These are phyloP conservation scores for Sporothrix brunneoviolacea DNA, from an alignment of 2,329 filamentous ascomycete species.

Conservation along the genomic window DNA sequence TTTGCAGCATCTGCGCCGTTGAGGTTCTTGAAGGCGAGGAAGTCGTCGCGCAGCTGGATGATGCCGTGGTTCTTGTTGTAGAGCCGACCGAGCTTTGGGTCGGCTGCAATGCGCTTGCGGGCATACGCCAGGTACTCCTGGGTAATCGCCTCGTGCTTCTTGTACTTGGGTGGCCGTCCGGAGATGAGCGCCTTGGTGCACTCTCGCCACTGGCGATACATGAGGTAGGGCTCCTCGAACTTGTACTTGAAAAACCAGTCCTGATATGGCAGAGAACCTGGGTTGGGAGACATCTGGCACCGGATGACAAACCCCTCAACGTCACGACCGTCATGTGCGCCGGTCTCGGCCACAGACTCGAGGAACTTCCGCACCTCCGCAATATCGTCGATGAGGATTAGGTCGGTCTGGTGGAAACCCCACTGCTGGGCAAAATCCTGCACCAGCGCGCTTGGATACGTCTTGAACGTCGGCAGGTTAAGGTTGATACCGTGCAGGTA, in stretches of 20 bases:
- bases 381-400: conserved; percentile 70
- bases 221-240: conserved; percentile 96
- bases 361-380: conserved; percentile 71
- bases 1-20: conserved; percentile 86
- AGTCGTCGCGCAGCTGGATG: conserved; percentile 82
- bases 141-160: conserved; percentile 84
- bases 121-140: conserved; percentile 85
- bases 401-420: conserved; percentile 87
- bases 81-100: conserved; percentile 59
- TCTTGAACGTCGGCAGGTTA: conserved; percentile 87
- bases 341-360: conserved; percentile 77
- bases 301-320: conserved; percentile 96
- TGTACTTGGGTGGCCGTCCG: conserved; percentile 66
- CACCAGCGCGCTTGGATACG: conserved; percentile 75
- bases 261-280: conserved; percentile 49
- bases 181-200: conserved; percentile 85
- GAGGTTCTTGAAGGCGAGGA: conserved; percentile 73
- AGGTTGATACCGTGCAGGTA: conserved; percentile 96
- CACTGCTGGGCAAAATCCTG: conserved; percentile 84
- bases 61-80: conserved; percentile 93
- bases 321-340: conserved; percentile 82
- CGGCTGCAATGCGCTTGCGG: conserved; percentile 60
- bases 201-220: conserved; percentile 98
- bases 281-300: conserved; percentile 61
- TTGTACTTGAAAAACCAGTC: conserved; percentile 99